Conservation (phyloP, 179 eudicot species). For the Pouteria campechiana region DNA sequence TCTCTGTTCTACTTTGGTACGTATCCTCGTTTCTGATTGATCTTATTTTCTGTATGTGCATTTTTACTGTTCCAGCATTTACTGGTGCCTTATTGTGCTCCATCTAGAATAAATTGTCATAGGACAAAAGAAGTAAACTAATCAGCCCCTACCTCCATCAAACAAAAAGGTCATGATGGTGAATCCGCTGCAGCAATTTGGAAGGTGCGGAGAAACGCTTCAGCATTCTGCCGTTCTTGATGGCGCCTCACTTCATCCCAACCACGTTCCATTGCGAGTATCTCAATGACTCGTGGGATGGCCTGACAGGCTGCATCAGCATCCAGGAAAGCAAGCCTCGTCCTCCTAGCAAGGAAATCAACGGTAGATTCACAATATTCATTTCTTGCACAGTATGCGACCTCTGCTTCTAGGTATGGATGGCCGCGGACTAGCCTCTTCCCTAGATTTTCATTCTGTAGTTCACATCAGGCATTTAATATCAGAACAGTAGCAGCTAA, state of each 20-base stretch:
- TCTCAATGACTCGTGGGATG: conserved; percentile 66
- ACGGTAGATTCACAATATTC: conserved; percentile 93
- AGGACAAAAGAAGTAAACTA: no score
- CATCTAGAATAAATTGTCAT: no score
- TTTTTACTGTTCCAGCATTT: no score
- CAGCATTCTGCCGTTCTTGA: conserved; percentile 44
- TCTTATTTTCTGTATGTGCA: no score
- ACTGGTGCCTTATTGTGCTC: no score
- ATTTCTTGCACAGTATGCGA: conserved; percentile 89
- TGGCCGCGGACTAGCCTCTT: conserved; percentile 97
- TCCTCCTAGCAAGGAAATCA: conserved; percentile 86
- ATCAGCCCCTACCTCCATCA: no score
- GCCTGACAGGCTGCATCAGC: conserved; percentile 87
- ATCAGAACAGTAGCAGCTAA: no score
- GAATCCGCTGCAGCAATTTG: no score
- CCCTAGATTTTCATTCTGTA: conserved; percentile 82
- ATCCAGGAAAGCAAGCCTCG: conserved; percentile 90
- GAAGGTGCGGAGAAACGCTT: conserved; percentile 69
- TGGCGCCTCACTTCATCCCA: conserved; percentile 78
- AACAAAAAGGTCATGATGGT: no score
- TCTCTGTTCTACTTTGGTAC: no score
- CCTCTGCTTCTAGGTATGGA: conserved; percentile 94
- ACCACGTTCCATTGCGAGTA: conserved; percentile 72
- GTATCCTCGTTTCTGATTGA: no score
- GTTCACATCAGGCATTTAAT: no score